Evolutionary conservation across 1,284 basidiomycete species (phyloP).

Genomic region (Cutaneotrichosporon cutaneum): DNA sequence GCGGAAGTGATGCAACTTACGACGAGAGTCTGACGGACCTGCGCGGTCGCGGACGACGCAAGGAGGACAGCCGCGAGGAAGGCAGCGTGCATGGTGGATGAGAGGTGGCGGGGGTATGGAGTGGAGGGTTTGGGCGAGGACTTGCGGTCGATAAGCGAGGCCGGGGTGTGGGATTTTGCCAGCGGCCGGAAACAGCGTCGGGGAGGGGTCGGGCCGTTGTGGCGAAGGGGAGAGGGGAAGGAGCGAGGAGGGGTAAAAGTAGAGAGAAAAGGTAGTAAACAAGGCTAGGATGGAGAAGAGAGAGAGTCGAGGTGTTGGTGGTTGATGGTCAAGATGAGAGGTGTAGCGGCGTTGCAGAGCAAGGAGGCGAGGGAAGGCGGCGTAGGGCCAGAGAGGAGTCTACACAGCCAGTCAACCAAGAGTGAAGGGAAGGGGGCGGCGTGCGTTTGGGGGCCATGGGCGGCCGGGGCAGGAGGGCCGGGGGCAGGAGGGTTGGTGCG

Average conservation of each 20-base stretch:
- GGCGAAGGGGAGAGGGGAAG: not conserved
- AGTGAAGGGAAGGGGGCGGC: not conserved
- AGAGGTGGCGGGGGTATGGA: not conserved
- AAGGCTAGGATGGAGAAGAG: not conserved
- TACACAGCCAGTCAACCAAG: no score
- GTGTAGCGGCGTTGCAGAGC: not conserved
- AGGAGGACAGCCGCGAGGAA: slow-evolving; percentile 11
- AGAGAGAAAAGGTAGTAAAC: not conserved
- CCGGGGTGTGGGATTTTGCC: not conserved
- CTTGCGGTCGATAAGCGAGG: not conserved
- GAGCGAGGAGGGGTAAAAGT: not conserved
- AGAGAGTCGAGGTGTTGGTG: not conserved
- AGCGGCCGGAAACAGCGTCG: not conserved
- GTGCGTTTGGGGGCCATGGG: no score
- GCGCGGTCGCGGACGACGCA: slow-evolving; percentile 12
- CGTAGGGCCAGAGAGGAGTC: not conserved
- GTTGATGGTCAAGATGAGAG: not conserved
- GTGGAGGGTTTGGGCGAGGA: not conserved
- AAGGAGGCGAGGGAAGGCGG: not conserved
- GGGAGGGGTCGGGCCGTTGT: not conserved
- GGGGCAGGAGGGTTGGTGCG: no score
- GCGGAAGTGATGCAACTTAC: not conserved
- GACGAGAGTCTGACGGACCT: slow-evolving; percentile 4
- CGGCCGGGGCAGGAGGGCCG: no score
- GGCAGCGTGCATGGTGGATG: slow-evolving; percentile 13